A percentile compares a stretch with the other conserved stretches of the same genome.
phyloP scores from a whole-genome alignment of 257 asterid genomes.

The Plantago major region DNA sequence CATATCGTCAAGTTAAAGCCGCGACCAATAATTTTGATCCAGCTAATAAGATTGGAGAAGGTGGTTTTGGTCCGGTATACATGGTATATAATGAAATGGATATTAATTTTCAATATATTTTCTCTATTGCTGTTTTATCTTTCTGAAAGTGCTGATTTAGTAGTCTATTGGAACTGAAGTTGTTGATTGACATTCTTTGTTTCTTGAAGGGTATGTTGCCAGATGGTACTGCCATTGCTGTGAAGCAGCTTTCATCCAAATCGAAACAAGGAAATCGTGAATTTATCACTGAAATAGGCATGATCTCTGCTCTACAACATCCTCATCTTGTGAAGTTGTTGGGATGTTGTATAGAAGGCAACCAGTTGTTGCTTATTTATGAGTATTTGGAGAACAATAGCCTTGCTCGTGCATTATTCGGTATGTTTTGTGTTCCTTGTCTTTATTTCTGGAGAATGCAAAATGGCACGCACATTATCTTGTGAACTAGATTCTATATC shows the following conservation, averaged over 20 bases:
- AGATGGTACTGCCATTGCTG: slow-evolving; percentile 51
- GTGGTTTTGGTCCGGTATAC: slow-evolving; percentile 64
- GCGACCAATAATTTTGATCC: slow-evolving; percentile 59
- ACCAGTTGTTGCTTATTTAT: slow-evolving; percentile 48
- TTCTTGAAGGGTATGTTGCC: slow-evolving; percentile 35
- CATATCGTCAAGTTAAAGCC: slow-evolving; percentile 44
- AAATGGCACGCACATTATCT: neutral
- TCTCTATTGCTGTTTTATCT: neutral
- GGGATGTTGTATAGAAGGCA: slow-evolving; percentile 56
- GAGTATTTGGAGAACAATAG: slow-evolving; percentile 60
- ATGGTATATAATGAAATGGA: slow-evolving; percentile 28
- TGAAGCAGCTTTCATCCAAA: slow-evolving; percentile 57
- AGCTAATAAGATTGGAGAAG: slow-evolving; percentile 59
- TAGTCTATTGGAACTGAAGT: neutral
- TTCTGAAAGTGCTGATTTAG: neutral
- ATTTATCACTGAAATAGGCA: slow-evolving; percentile 52
- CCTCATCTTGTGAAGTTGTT: slow-evolving; percentile 57
- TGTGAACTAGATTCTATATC: neutral
- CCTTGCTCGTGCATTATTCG: slow-evolving; percentile 54
- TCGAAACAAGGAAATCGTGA: slow-evolving; percentile 64
- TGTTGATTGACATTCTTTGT: neutral
- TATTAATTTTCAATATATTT: neutral
- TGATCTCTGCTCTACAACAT: slow-evolving; percentile 59
- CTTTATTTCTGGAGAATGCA: neutral
- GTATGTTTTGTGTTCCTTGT: slow-evolving; percentile 19